These are phyloP conservation scores for Apophysomyces trapeziformis DNA, from an alignment of 371 early-diverging fungal genomes.

Conservation along the genomic window DNA sequence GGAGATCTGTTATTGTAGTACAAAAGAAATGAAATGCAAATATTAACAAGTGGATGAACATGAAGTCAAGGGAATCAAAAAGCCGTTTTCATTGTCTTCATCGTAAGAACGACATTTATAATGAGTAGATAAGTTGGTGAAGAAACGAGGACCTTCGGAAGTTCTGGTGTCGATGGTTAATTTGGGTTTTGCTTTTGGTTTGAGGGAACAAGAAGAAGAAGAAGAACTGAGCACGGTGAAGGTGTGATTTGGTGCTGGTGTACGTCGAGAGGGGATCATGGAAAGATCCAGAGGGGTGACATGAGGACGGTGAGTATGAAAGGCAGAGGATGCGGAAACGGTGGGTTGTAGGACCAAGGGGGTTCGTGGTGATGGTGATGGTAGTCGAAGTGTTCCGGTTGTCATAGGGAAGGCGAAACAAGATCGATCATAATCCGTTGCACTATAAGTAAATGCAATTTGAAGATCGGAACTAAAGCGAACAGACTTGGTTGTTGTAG, in stretches of 20 bases:
- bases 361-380: not conserved
- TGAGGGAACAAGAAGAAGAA: not conserved
- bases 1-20: not conserved
- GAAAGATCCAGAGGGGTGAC: conserved; percentile 36
- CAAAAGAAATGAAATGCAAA: conserved; percentile 3
- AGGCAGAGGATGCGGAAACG: conserved; percentile 7
- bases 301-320: conserved; percentile 11
- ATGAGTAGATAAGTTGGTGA: conserved; percentile 37
- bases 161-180: conserved; percentile 35
- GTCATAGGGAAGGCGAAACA: conserved; percentile 19
- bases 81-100: conserved; percentile 29
- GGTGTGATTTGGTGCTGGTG: conserved; percentile 16
- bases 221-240: not conserved
- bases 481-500: conserved; percentile 21
- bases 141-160: conserved; percentile 28
- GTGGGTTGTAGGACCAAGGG: not conserved
- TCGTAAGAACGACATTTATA: conserved; percentile 27
- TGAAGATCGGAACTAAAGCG: conserved; percentile 23
- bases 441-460: conserved; percentile 29
- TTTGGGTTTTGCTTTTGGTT: conserved; percentile 20
- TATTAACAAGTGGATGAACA: conserved; percentile 8
- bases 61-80: conserved; percentile 23
- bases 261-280: conserved; percentile 31
- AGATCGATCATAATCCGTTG: conserved; percentile 39
- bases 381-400: conserved; percentile 21